Evolutionary conservation across 2,329 filamentous ascomycete species (phyloP).

Genomic region (Metarhizium sp.): DNA sequence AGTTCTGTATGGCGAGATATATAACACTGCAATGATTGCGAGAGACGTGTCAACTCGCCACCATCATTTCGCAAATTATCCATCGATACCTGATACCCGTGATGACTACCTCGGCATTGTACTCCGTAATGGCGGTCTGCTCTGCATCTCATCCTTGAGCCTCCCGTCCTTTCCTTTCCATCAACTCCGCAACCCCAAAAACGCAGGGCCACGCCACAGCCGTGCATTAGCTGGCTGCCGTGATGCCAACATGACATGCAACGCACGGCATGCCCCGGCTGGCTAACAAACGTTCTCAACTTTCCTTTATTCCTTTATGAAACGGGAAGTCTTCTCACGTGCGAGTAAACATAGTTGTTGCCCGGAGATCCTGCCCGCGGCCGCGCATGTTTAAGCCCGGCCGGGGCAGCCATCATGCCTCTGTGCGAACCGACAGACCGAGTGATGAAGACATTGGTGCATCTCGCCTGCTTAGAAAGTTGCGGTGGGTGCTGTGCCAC

Average conservation of each 20-base stretch:
- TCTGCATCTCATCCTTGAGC: background rate
- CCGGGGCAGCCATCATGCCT: background rate
- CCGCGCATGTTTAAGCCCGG: background rate
- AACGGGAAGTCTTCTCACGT: background rate
- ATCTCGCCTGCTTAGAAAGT: background rate
- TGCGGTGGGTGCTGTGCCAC: background rate
- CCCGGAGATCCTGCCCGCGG: background rate
- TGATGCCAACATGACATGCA: background rate
- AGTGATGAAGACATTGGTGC: background rate
- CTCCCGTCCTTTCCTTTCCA: background rate
- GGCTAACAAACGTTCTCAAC: background rate
- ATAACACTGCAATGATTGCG: no score
- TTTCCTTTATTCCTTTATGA: background rate
- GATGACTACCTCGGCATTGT: background rate
- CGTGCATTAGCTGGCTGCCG: background rate
- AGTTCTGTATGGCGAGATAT: no score
- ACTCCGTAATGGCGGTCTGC: background rate
- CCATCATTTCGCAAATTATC: no score
- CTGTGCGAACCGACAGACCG: background rate
- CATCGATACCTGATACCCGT: no score
- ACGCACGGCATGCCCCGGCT: background rate
- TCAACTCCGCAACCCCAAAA: background rate
- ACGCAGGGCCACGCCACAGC: background rate
- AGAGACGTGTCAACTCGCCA: no score
- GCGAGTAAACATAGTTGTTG: background rate